Base-by-base conservation (phyloP, 495 filamentous ascomycete species). In the Aspergillus conjunctus region DNA sequence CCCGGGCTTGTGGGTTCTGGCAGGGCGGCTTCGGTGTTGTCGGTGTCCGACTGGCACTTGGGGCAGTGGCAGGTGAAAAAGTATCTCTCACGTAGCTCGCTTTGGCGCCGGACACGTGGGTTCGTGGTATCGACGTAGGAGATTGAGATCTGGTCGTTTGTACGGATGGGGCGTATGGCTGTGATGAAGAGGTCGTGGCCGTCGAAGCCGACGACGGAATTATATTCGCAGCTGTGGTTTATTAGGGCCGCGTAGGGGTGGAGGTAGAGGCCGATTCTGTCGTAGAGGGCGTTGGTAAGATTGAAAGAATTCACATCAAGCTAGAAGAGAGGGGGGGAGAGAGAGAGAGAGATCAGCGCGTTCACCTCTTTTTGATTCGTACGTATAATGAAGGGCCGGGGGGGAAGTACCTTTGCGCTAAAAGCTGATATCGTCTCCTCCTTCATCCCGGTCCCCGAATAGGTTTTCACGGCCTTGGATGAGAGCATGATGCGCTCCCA, bases 161-260 rank as follows among this genome's bases (percentile, higher is more conserved):
- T 72, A 7, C 76, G 63, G 57, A 87, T 85, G 1, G 72, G 68
- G 3, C 68, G 59, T 17, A 82, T 63, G 18, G 81, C 80, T 53
- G 79, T 80, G 52, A 83, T 51, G 44, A 64, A 77, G 17, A 81
- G 62, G 7, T 73, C 67, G 32, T 69, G 65, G 71, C 80, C 83
- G 53, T 89, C 84, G 64, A 89, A 88, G 14, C 83, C 78, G 33
- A 89, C 77, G 14, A 82, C 76, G n/a, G 84, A 78, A 59, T 90
- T 92, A 31, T 86, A 86, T 37, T 81, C 76, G 71, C 90, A 91
- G 53, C 83, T 88, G 73, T 92, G 90, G 68, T 91, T 91, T 64
- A 87, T 79, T 11, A 79, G 65, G 41, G 83, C 76, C 0, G 82
- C 79, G 6, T 81, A 70, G 1, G 85, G 77, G 55, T 89, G 85